A percentile compares a stretch with the other conserved stretches of the same genome.
These are phyloP conservation scores for Cutaneotrichosporon mucoides DNA, from an alignment of 1,284 basidiomycete genomes.

Conservation along the genomic window DNA sequence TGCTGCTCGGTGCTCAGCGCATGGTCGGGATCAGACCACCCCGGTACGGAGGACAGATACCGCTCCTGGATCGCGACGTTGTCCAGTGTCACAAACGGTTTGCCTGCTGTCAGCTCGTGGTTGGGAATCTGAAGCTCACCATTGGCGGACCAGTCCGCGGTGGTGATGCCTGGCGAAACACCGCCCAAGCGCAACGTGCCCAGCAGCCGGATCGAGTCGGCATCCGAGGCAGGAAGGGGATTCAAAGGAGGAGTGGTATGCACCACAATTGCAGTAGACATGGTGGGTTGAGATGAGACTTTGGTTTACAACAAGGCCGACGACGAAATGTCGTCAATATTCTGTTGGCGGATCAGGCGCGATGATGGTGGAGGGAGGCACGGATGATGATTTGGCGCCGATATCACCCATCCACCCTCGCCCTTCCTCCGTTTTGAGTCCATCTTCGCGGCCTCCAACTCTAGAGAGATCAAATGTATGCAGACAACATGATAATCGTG, in stretches of 20 bases:
- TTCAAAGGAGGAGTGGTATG: conserved; percentile 34
- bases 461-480: background rate
- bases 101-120: conserved; percentile 19
- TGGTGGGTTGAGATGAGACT: background rate
- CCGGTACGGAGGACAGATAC: conserved; percentile 27
- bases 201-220: conserved; percentile 32
- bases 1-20: conserved; percentile 23
- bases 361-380: no score
- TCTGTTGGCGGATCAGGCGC: no score
- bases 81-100: conserved; percentile 31
- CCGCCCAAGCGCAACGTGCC: conserved; percentile 26
- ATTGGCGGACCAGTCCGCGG: conserved; percentile 30
- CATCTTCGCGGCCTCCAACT: no score
- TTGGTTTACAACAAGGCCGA: no score
- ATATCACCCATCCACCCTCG: no score
- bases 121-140: conserved; percentile 10
- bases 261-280: conserved; percentile 20
- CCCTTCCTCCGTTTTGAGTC: no score
- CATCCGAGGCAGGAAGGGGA: conserved; percentile 32
- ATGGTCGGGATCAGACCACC: conserved; percentile 29
- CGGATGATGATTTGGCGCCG: no score
- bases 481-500: conserved; percentile 2
- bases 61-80: conserved; percentile 13
- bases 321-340: no score
- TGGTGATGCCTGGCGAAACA: conserved; percentile 19